phyloP scores from a whole-genome alignment of 164 flowering plant genomes.

The Santalum album region DNA sequence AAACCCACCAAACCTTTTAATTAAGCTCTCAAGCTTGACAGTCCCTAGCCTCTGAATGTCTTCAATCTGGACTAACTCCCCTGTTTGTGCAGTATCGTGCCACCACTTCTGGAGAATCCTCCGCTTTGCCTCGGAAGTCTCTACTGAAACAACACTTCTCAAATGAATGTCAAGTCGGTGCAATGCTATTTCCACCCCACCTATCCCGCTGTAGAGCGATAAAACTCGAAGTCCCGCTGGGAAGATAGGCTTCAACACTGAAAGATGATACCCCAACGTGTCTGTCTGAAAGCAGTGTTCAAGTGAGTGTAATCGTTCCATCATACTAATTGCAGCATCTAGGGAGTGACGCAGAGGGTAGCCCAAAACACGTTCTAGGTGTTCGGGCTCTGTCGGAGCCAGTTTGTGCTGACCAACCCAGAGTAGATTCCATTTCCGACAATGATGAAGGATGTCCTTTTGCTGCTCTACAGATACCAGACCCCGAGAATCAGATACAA shows the following conservation, averaged over 20 bases:
- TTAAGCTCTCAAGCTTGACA: conserved; percentile 33
- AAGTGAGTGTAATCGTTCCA: conserved; percentile 50
- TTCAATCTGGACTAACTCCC: conserved; percentile 69
- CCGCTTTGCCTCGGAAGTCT: conserved; percentile 41
- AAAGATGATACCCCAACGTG: conserved; percentile 71
- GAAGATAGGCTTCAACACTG: conserved; percentile 49
- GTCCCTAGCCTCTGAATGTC: conserved; percentile 46
- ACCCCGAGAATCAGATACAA: conserved; percentile 40
- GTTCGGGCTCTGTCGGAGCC: conserved; percentile 58
- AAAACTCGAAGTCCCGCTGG: conserved; percentile 65
- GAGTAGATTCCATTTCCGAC: conserved; percentile 43
- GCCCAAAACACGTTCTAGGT: conserved; percentile 65
- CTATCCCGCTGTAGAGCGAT: conserved; percentile 72
- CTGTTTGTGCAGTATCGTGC: conserved; percentile 48
- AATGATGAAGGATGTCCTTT: conserved; percentile 50
- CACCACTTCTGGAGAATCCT: conserved; percentile 73
- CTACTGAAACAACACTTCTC: conserved; percentile 74
- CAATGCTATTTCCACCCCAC: conserved; percentile 73
- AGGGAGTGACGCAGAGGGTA: conserved; percentile 61
- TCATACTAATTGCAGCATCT: conserved; percentile 16
- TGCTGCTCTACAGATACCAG: conserved; percentile 41
- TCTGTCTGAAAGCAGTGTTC: conserved; percentile 67
- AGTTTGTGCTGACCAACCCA: conserved; percentile 61
- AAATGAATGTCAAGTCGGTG: conserved; percentile 70
- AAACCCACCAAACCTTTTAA: conserved; percentile 50